Base-by-base conservation (phyloP, 2,329 filamentous ascomycete species). In the Xylariaceae sp. region DNA sequence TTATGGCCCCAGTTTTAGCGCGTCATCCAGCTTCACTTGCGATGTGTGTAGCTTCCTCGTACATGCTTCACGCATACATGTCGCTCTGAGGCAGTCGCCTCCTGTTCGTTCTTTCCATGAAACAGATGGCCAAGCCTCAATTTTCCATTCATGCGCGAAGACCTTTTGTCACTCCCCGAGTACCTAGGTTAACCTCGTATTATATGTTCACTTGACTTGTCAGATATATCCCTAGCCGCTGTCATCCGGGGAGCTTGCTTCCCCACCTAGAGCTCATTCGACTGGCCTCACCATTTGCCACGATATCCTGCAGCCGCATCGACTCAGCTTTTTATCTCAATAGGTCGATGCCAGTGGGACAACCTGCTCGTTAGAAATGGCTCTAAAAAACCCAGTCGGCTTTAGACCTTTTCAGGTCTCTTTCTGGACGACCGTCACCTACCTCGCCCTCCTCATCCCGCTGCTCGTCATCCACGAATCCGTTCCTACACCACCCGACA, bases 391-490 rank as follows among this genome's bases (percentile, higher is more conserved):
- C 51, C 79, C 79, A 2, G 71, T 95, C 60, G 84, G 83, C 49
- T 98, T 97, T 68, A 82, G 81, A 50, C 86, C 88, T 22, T 75
- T 80, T 53, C 84, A 88, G 40, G 92, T 97, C 47, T 91, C 87
- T 27, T 75, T 95, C 63, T 85, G 91, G 72, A 85, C 83, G 34
- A 82, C 82, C 11, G 62, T 82, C 50, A 73, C 89, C 48, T 97
- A 97, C 68, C 73, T 93, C 45, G 86, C 85, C 44, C 69, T 97
- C 38, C 70, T 89, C 59, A 79, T 88, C 34, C 83, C 82, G 47
- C 74, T 91, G 42, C 70, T 93, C 45, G 73, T 85, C 56, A 74
- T 90, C 51, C 87, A 95, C 62, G 83, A 88, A 66, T 79, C 79
- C 22, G 85, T 95, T 7, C 87, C 92, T 5, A 62, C 77, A 17